Evolutionary conservation across 495 filamentous ascomycete species (phyloP).

Genomic region (Aspergillus haitiensis): DNA sequence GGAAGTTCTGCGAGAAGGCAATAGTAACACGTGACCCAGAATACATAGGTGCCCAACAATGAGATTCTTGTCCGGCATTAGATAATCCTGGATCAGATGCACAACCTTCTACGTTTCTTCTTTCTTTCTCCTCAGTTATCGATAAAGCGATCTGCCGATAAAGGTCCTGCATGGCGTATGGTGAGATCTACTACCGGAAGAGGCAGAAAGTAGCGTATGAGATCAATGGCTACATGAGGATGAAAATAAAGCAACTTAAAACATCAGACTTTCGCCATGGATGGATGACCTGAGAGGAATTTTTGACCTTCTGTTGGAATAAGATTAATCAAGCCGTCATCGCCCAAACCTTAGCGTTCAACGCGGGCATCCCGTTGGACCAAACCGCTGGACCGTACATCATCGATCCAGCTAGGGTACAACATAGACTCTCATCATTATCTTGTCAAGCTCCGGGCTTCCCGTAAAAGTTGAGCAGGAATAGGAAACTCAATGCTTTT

Average conservation of each 20-base stretch:
- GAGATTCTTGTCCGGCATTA: too few relatives aligned
- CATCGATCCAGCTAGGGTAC: constrained; percentile 23
- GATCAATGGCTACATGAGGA: too few relatives aligned
- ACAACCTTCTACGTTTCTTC: too few relatives aligned
- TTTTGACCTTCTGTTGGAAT: background rate
- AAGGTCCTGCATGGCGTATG: too few relatives aligned
- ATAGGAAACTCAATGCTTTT: background rate
- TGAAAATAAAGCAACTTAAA: background rate
- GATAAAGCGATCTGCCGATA: too few relatives aligned
- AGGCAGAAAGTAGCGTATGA: too few relatives aligned
- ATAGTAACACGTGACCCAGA: too few relatives aligned
- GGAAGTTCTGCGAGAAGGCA: too few relatives aligned
- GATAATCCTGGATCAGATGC: too few relatives aligned
- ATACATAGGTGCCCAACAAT: too few relatives aligned
- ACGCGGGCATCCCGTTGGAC: constrained; percentile 14
- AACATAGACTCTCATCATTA: constrained; percentile 13
- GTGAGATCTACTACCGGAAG: too few relatives aligned
- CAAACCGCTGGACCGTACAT: constrained; percentile 18
- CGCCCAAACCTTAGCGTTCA: constrained; percentile 8
- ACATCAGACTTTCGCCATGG: background rate
- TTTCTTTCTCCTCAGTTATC: too few relatives aligned
- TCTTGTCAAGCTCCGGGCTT: constrained; percentile 10
- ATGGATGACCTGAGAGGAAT: background rate
- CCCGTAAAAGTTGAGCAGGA: constrained; percentile 4
- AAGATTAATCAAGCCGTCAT: constrained; percentile 4